Base-by-base conservation (phyloP, 352 stramenopile species). In the Pseudoperonospora humuli region DNA sequence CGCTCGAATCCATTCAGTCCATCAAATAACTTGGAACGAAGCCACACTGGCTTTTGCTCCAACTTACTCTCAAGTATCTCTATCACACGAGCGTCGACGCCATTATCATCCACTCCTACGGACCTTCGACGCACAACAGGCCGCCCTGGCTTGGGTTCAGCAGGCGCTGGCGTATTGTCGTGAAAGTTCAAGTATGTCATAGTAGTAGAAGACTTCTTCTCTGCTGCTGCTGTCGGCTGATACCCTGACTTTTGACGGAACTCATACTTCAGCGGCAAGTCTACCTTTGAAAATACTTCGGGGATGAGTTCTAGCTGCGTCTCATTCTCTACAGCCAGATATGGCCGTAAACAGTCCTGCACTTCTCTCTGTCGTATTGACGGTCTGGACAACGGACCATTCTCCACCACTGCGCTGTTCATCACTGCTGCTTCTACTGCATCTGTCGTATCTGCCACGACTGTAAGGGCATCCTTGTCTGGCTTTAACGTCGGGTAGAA, bases 161-260 rank as follows among this genome's bases (percentile, higher is more conserved):
- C 60, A 14, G 78, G 78, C 19, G 73, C 74, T 1, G 61, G 42
- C 7, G 57, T 63, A 24, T 84, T 63, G 41, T 86, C 73, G 41
- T 84, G 74, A 57, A 88, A 88, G 27, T 87, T 88, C 34, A 86
- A 52, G 50, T 86, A 89, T 38, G 72, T 84, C 61, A 85, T 84
- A 13, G 73, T 83, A 33, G 48, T 84, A n/a, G 75, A 81, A 26
- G 64, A 48, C 43, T 84, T 84, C 60, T 84, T 86, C n/a, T n/a
- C n/a, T 31, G 61, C 60, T 13, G 37, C 52, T 26, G 74, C 61
- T 3, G 61, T 81, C 20, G 67, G 69, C 27, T 87, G 70, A 57
- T 88, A 91, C 5, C 74, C 71, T 2, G 73, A 80, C 23, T 70
- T 67, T 46, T 88, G 79, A 5, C 76, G 65, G 62, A 91, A 91